phyloP scores from a whole-genome alignment of 2,329 filamentous ascomycete species.

The Fusarium fujikuroi region DNA sequence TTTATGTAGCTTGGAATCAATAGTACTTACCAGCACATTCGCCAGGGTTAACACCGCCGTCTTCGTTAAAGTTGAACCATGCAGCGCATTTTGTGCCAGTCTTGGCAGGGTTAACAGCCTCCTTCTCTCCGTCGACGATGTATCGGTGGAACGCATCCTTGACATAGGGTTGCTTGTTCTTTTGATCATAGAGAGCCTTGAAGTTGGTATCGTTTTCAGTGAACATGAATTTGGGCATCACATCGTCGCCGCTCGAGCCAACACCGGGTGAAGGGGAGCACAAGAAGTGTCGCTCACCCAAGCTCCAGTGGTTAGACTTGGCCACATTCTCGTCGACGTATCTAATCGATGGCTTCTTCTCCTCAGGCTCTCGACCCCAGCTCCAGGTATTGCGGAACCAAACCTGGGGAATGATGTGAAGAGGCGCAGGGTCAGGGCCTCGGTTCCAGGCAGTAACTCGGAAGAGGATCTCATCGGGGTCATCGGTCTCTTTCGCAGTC shows the following conservation, averaged over 20 bases:
- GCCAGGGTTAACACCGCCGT: conserved; percentile 85
- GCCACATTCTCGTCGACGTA: conserved; percentile 73
- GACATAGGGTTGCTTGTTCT: conserved; percentile 86
- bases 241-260: conserved; percentile 80
- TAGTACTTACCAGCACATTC: conserved; percentile 81
- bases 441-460: conserved; percentile 97
- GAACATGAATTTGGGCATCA: conserved; percentile 86
- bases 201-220: conserved; percentile 97
- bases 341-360: conserved; percentile 83
- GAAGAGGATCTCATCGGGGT: conserved; percentile 91
- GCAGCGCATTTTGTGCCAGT: conserved; percentile 89
- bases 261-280: conserved; percentile 91
- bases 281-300: conserved; percentile 86
- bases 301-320: conserved; percentile 79
- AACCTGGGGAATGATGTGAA: conserved; percentile 93
- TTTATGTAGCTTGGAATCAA: conserved; percentile 50
- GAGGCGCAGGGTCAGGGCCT: conserved; percentile 86
- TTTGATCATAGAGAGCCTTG: conserved; percentile 76
- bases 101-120: conserved; percentile 81
- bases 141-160: conserved; percentile 95
- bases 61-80: conserved; percentile 93
- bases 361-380: conserved; percentile 82
- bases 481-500: conserved; percentile 91
- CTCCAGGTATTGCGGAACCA: conserved; percentile 99
- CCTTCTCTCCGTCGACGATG: conserved; percentile 84